phyloP scores from a whole-genome alignment of 23 red algal genomes.

The Gracilaria gracilis region DNA sequence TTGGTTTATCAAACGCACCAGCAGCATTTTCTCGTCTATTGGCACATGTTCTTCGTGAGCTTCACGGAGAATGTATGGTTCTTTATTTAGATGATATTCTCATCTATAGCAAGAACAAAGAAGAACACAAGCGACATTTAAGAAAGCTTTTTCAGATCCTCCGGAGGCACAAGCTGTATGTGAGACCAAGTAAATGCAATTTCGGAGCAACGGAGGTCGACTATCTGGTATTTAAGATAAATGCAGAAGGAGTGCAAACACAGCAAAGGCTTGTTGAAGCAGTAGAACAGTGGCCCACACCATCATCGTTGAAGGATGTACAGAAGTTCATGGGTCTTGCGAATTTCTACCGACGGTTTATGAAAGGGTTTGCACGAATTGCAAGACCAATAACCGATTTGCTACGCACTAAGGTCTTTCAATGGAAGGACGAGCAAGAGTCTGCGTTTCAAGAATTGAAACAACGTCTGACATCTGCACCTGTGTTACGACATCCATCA shows the following conservation, averaged over 20 bases:
- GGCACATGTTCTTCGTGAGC: slow-evolving; percentile 13
- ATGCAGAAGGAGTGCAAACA: slow-evolving; percentile 7
- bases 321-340: slow-evolving; percentile 40
- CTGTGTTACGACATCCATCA: slow-evolving; percentile 13
- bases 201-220: slow-evolving; percentile 28
- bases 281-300: slow-evolving; percentile 19
- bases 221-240: slow-evolving; percentile 24
- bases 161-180: slow-evolving; percentile 24
- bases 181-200: slow-evolving; percentile 12
- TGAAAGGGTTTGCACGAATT: slow-evolving; percentile 33
- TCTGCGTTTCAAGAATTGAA: slow-evolving; percentile 15
- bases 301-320: neutral
- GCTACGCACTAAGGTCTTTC: neutral
- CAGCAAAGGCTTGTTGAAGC: slow-evolving; percentile 41
- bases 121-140: slow-evolving; percentile 30
- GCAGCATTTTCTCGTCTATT: slow-evolving; percentile 28
- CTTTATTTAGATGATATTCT: slow-evolving; percentile 35
- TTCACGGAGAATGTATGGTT: slow-evolving; percentile 32
- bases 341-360: slow-evolving; percentile 44
- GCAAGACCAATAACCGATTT: slow-evolving; percentile 22
- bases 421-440: slow-evolving; percentile 13
- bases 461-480: neutral
- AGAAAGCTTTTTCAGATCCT: slow-evolving; percentile 15
- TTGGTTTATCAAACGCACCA: slow-evolving; percentile 40
- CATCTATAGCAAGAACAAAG: slow-evolving; percentile 26